Percentiles rank a stretch among this genome's conserved stretches.
Evolutionary conservation across 164 flowering plant genomes (phyloP).

Genomic region (Stephania japonica): DNA sequence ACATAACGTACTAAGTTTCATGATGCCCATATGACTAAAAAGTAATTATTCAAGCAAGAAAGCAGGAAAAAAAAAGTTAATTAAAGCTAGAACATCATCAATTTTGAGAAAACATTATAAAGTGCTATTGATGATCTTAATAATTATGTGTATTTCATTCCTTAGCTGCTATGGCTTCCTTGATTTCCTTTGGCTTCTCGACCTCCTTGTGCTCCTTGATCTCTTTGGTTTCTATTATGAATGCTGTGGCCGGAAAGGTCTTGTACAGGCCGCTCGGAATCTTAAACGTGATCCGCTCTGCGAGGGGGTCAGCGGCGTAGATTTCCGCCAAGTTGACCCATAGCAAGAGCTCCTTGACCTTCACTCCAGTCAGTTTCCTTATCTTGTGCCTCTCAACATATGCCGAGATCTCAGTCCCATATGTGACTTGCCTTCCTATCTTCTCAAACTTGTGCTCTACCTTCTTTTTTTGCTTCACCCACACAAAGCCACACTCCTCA

Average conservation of each 20-base stretch:
- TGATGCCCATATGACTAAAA: too few relatives aligned
- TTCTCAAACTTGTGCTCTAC: constrained; percentile 53
- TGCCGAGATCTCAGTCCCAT: constrained; percentile 66
- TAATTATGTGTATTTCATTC: not conserved
- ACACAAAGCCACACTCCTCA: constrained; percentile 63
- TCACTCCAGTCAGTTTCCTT: constrained; percentile 77
- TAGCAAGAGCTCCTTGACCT: constrained; percentile 65
- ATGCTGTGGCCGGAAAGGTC: constrained; percentile 54
- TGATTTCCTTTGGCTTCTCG: constrained; percentile 18
- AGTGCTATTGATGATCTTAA: too few relatives aligned
- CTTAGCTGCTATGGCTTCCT: not conserved
- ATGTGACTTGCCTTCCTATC: constrained; percentile 46
- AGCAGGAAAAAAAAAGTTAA: too few relatives aligned
- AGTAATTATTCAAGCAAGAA: too few relatives aligned
- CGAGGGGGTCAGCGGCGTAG: constrained; percentile 36
- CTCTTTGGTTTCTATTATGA: constrained; percentile 29
- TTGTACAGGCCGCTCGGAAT: constrained; percentile 45
- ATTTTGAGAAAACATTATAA: too few relatives aligned
- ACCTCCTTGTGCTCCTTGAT: constrained; percentile 10
- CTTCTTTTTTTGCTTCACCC: constrained; percentile 77
- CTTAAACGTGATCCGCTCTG: constrained; percentile 58
- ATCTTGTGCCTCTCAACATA: constrained; percentile 46
- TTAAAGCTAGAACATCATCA: too few relatives aligned
- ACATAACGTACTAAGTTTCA: too few relatives aligned
- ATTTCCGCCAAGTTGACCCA: constrained; percentile 60